Evolutionary conservation across 129 eudicot genomes (phyloP).

Genomic region (Artemisia tridentata): DNA sequence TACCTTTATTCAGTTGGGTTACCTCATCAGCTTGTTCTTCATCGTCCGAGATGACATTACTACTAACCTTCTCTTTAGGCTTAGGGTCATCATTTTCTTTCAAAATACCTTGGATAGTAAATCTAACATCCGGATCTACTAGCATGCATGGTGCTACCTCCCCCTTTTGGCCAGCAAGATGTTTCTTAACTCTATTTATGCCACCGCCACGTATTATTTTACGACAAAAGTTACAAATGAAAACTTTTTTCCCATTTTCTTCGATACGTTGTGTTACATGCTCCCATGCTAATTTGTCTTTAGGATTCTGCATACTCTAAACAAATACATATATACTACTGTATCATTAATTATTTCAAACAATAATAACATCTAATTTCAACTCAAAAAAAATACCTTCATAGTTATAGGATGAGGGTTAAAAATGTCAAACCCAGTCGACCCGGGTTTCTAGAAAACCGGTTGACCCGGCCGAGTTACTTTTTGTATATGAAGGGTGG

Average conservation of each 20-base stretch:
- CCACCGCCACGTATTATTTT: neutral
- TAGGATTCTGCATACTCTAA: no score
- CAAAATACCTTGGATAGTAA: neutral
- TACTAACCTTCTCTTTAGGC: neutral
- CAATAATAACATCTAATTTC: no score
- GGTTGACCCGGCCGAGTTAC: no score
- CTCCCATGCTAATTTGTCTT: no score
- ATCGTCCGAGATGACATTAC: neutral
- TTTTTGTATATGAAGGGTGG: no score
- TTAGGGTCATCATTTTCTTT: neutral
- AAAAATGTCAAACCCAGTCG: no score
- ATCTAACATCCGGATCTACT: neutral
- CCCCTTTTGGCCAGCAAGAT: neutral
- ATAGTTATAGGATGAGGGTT: no score
- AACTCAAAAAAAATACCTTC: no score
- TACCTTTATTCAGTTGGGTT: neutral
- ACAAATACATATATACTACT: no score
- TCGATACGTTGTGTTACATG: no score
- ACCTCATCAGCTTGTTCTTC: neutral
- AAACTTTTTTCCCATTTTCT: neutral
- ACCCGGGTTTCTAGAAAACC: no score
- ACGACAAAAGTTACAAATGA: neutral
- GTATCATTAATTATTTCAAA: no score
- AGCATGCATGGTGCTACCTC: neutral
- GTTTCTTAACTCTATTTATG: neutral